Conservation (phyloP, 139 green algal species). For the Chlorella sp. region DNA sequence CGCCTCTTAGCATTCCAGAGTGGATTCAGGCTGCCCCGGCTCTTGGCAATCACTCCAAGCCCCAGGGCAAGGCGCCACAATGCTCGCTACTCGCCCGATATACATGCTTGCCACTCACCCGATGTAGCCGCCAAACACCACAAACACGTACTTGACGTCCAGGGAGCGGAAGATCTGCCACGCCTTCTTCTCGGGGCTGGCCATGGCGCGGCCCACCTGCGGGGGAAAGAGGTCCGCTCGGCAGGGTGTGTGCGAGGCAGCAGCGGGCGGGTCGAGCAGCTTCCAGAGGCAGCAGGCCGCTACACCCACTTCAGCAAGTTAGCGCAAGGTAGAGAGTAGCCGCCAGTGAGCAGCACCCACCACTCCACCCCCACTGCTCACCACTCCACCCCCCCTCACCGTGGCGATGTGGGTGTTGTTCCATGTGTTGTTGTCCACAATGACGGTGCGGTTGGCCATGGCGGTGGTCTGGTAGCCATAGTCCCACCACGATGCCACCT, state of each 20-base stretch:
- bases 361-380: no score
- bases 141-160: slow-evolving; percentile 86
- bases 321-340: no score
- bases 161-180: slow-evolving; percentile 84
- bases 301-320: no score
- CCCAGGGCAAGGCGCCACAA: no score
- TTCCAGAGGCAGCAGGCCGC: no score
- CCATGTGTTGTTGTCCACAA: slow-evolving; percentile 98
- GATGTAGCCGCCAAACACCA: slow-evolving; percentile 93
- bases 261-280: no score
- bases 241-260: neutral
- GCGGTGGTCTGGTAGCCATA: slow-evolving; percentile 96
- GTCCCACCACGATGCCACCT: slow-evolving; percentile 90
- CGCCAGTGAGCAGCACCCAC: no score
- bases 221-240: neutral
- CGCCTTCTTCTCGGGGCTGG: slow-evolving; percentile 76
- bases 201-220: slow-evolving; percentile 83
- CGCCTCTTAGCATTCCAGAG: no score
- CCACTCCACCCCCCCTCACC: slow-evolving; percentile 8
- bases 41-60: no score
- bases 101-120: slow-evolving; percentile 58
- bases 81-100: no score
- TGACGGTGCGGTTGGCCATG: slow-evolving; percentile 93
- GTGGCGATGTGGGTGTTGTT: slow-evolving; percentile 97
- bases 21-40: no score